Conservation (phyloP, 2,329 filamentous ascomycete species). For the Rutstroemia sp. region DNA sequence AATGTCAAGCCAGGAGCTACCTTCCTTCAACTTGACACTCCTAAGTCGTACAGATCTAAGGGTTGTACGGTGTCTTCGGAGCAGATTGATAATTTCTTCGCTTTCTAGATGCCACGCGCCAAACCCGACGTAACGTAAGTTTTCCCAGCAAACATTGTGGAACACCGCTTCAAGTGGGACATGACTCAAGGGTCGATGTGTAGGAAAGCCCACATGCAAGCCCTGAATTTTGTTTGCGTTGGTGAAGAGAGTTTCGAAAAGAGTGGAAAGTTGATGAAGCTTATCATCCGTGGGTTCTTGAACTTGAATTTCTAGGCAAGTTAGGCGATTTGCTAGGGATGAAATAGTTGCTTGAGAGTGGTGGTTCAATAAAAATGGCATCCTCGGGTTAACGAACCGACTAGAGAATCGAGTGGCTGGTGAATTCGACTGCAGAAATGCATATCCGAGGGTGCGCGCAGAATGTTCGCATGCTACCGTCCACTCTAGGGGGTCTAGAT, state of each 20-base stretch:
- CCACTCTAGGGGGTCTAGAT: constrained; percentile 49
- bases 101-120: constrained; percentile 56
- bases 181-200: constrained; percentile 38
- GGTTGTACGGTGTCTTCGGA: constrained; percentile 46
- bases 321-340: constrained; percentile 47
- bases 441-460: constrained; percentile 48
- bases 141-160: constrained; percentile 53
- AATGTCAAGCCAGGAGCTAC: constrained; percentile 54
- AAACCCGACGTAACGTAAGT: constrained; percentile 55
- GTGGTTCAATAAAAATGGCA: constrained; percentile 43
- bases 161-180: constrained; percentile 54
- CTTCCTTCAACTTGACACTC: constrained; percentile 53
- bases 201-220: constrained; percentile 57
- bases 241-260: constrained; percentile 51
- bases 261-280: constrained; percentile 48
- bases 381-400: constrained; percentile 55
- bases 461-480: constrained; percentile 55
- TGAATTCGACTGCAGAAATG: constrained; percentile 48
- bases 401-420: constrained; percentile 37
- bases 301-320: constrained; percentile 54
- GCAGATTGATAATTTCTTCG: constrained; percentile 52
- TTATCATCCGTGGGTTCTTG: constrained; percentile 43
- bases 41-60: constrained; percentile 52
- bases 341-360: constrained; percentile 40
- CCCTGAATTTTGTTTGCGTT: constrained; percentile 53